A percentile compares a stretch with the other conserved stretches of the same genome.
phyloP scores from a whole-genome alignment of 108 stramenopile species.

The Epithemia pelagica region DNA sequence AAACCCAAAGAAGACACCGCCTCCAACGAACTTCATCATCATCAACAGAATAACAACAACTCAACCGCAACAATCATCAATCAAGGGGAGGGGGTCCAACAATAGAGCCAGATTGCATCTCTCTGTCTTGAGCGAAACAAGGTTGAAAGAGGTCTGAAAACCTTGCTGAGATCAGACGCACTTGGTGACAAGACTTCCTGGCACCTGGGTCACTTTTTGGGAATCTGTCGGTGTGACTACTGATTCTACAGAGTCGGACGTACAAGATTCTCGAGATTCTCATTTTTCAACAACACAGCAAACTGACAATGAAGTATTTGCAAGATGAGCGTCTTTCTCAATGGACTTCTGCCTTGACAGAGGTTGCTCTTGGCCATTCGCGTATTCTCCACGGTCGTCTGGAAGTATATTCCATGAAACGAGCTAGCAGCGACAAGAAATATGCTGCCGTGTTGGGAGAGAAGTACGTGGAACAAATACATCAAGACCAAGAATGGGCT shows the following conservation, averaged over 20 bases:
- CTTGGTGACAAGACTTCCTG: no score
- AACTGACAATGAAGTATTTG: constrained; percentile 64
- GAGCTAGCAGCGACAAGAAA: constrained; percentile 78
- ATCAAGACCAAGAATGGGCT: constrained; percentile 35
- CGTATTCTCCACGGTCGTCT: constrained; percentile 77
- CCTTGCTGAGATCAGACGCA: no score
- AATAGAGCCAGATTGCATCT: no score
- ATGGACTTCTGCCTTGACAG: constrained; percentile 62
- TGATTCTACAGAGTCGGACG: neutral
- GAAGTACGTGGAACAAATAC: constrained; percentile 63
- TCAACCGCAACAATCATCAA: no score
- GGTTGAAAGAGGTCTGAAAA: no score
- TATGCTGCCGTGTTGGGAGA: constrained; percentile 71
- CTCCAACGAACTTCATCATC: no score
- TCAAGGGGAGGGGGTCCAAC: no score
- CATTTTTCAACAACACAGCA: neutral
- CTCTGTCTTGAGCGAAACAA: no score
- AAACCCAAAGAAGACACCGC: no score
- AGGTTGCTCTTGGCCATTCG: constrained; percentile 31
- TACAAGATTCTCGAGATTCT: neutral
- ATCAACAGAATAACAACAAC: no score
- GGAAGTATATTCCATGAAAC: constrained; percentile 83
- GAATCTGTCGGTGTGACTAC: no score
- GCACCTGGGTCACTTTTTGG: no score
- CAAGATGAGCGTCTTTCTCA: constrained; percentile 68